phyloP scores from a whole-genome alignment of 1,284 basidiomycete genomes.

The Ganoderma meredithae region DNA sequence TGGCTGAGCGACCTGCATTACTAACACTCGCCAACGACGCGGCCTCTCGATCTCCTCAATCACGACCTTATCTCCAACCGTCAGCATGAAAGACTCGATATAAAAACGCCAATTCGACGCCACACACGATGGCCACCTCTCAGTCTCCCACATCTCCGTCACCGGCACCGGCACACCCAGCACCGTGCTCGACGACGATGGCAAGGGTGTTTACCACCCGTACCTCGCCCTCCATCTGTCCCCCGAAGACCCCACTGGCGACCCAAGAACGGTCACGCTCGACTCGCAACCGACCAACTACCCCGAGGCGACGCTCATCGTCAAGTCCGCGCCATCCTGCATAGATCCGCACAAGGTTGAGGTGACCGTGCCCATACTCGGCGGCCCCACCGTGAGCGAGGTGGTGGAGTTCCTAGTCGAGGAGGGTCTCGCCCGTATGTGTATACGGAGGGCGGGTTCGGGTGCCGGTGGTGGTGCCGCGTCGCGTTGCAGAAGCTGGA shows the following conservation, averaged over 20 bases:
- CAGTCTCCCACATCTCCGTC: conserved; percentile 11
- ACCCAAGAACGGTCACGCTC: conserved; percentile 9
- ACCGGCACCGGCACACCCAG: conserved; percentile 16
- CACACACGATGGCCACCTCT: neutral
- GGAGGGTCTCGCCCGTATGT: conserved; percentile 18
- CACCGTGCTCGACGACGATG: conserved; percentile 10
- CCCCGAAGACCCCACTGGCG: neutral
- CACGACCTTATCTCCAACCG: neutral
- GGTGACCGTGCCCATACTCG: conserved; percentile 7
- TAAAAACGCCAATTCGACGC: conserved; percentile 14
- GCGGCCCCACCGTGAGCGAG: neutral
- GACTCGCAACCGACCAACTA: conserved; percentile 18
- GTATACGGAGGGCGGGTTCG: conserved; percentile 16
- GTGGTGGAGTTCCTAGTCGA: conserved; percentile 14
- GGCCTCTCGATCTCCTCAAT: too few species aligned
- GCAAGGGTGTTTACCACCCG: conserved; percentile 14
- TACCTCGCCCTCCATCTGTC: conserved; percentile 13
- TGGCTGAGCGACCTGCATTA: neutral
- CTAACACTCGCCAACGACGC: neutral
- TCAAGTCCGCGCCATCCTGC: conserved; percentile 15
- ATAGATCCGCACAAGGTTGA: conserved; percentile 11
- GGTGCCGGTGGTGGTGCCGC: conserved; percentile 19
- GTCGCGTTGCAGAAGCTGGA: conserved; percentile 20
- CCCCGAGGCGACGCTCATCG: conserved; percentile 15
- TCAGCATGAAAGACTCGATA: conserved; percentile 16